Evolutionary conservation across 805 yeast genomes (phyloP), one percentile per base, ranked within the genome.

Genomic region (Vanderwaltozyma tropicalis): DNA sequence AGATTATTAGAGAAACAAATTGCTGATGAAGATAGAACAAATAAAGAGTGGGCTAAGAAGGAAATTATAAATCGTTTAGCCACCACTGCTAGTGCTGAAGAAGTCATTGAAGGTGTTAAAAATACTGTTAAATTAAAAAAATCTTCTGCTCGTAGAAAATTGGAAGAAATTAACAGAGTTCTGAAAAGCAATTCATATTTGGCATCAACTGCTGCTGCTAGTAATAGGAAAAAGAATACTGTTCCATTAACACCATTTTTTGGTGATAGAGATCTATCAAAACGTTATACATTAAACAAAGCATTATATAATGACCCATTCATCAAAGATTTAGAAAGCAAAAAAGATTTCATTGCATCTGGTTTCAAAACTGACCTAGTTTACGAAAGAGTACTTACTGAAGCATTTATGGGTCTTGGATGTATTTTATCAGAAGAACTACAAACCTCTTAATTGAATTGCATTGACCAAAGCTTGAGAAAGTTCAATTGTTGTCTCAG

Each of bases 221-320:
- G 45, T 42, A 45, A 45, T 20, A 50, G 55, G 33, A 52, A 48
- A 39, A 61, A 55, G 37, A 63, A 57, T 17, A 47, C 55, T 13
- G 64, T 70, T 5, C 97, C 97, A 14, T 89, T 88, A 58, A 87
- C 97, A 10, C 97, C 97, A 8, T 89, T 89, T 62, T 78, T 80
- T 53, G 96, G 96, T 32, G 97, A 89, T 61, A 69, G 92, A 43
- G 78, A 80, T 41, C 43, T 64, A 7, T 60, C 66, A 18, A 67
- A 68, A 38, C 67, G 71, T 21, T 87, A 76, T 60, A 63, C 59
- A 10, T 60, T 78, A 15, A 55, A 61, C 5, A 52, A 48, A 14
- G 38, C 52, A 1, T 46, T 50, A 20, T 81, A 80, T 54, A 68
- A 67, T 40, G 92, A 83, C 55, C 85, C 89, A 16, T 70, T 73